Evolutionary conservation across 257 asterid genomes (phyloP), one percentile per base, ranked within the genome.

Genomic region (Hygrophila difformis): DNA sequence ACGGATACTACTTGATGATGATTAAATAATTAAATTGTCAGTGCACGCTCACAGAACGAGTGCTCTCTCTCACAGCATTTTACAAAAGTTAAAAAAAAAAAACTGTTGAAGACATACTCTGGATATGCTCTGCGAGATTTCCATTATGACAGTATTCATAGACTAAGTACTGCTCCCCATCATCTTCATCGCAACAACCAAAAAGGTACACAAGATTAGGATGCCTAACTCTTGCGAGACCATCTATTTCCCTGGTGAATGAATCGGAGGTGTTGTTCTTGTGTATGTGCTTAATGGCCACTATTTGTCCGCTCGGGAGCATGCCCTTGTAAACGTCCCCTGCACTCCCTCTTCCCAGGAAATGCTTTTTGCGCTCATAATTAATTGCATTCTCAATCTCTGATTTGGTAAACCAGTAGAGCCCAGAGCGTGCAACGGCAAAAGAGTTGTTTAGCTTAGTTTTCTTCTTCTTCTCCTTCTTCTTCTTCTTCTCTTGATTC

Each of bases 341-440:
- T 8, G 95, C 87, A 49, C 95, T 81, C 33, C 95, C 95, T n/a
- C 87, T 73, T 47, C 92, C 95, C 0, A 81, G 71, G 63, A 59
- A 72, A 49, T 53, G 66, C 69, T 67, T 81, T 54, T 71, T 82
- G 1, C 29, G 39, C 0, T 69, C 66, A 26, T 67, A 68, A 60
- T 66, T 67, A 1, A 81, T 70, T 2, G 93, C 92, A 0, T 68
- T 76, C 45, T 73, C 75, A 12, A 85, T 74, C 71, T 85, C 95
- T 12, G 77, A 69, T 60, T 70, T 71, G 0, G 95, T 73, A 77
- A 85, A 85, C 21, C 75, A 63, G 48, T 85, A 85, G 19, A 81
- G 78, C 3, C 87, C 76, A 0, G 87, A 60, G 54, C 76, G 76
- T 33, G 67, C 49, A 45, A 59, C 70, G 18, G 64, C 39, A 0